Base-by-base conservation (phyloP, 1,139 yeast genomes). In the Kurtzmaniella quercitrusa region DNA sequence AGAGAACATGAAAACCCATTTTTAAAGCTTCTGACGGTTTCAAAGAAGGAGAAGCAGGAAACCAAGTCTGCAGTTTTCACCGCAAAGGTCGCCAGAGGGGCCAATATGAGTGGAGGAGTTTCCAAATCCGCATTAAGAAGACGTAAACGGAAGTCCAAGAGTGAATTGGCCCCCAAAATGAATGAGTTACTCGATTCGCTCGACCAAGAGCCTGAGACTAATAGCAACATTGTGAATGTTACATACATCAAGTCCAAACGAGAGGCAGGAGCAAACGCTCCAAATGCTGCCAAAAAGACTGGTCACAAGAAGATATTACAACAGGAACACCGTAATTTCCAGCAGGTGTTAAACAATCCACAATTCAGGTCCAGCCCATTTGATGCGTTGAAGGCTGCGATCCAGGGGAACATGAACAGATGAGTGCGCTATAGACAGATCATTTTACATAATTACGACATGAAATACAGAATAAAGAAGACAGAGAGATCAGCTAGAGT, bases 91-190 rank as follows among this genome's bases (percentile, higher is more conserved):
- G 63, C 63, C 43, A 63, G 62, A 21, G 62, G 70, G 10, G 59
- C 60, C 48, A 66, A 65, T 47, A 60, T 66, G 7, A 62, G 68
- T 14, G 62, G 62, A 36, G 66, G 67, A n/a, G 70, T 84, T 31
- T 80, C 87, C 29, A 85, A 84, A 57, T 81, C 88, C 2, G 69
- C 88, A 1, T 52, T 75, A 10, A 72, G 89, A 55, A 75, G 91
- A 62, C 73, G 85, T 48, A 84, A 82, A 57, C 73, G 88, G 50
- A 81, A 79, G 56, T 70, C 73, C 41, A 77, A 74, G 55, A 84
- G 82, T 48, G 78, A 81, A 51, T 66, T 85, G 48, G 75, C 75
- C 50, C 88, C 91, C 5, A 76, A 81, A 55, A 73, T 85, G 77
- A 70, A 75, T 44, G 93, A 85, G 50, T 64, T 85, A 40, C 66